These are phyloP conservation scores for Ceratobasidium sp. DNA, from an alignment of 1,284 basidiomycete species.

Conservation along the genomic window DNA sequence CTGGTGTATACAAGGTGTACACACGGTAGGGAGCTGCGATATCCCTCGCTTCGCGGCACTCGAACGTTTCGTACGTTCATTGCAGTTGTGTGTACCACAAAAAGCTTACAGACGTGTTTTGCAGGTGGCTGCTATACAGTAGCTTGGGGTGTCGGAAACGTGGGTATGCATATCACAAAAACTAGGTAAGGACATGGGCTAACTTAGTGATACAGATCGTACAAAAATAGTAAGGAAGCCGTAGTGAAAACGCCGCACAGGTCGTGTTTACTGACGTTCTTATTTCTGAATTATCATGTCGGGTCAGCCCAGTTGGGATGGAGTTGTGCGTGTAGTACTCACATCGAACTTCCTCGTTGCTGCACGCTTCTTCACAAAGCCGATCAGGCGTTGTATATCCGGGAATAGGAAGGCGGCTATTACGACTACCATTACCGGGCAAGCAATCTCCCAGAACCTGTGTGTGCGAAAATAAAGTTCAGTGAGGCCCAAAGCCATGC, in stretches of 20 bases:
- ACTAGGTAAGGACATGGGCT: background rate
- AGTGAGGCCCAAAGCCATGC: background rate
- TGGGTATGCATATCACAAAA: too few relatives aligned
- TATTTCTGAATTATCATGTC: background rate
- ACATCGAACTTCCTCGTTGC: slow-evolving; percentile 29
- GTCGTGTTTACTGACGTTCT: background rate
- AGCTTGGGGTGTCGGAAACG: too few relatives aligned
- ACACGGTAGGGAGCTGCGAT: too few relatives aligned
- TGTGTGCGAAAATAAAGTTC: background rate
- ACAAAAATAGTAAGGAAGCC: background rate
- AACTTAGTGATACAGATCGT: background rate
- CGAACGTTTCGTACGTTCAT: too few relatives aligned
- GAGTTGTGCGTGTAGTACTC: background rate
- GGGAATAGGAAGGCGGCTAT: slow-evolving; percentile 68
- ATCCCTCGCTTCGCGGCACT: too few relatives aligned
- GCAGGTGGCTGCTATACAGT: too few relatives aligned
- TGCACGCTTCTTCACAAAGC: slow-evolving; percentile 28
- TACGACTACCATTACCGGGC: slow-evolving; percentile 71
- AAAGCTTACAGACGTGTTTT: too few relatives aligned
- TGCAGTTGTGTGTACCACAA: too few relatives aligned
- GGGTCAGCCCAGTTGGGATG: background rate
- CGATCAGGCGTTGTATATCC: slow-evolving; percentile 60
- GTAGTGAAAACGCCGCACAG: background rate
- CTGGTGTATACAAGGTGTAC: too few relatives aligned
- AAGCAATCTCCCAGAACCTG: slow-evolving; percentile 77